Percentiles rank a stretch among this genome's conserved stretches.
These are phyloP conservation scores for Oryza nivara DNA, from an alignment of 176 grass and related monocot genomes.

Conservation along the genomic window DNA sequence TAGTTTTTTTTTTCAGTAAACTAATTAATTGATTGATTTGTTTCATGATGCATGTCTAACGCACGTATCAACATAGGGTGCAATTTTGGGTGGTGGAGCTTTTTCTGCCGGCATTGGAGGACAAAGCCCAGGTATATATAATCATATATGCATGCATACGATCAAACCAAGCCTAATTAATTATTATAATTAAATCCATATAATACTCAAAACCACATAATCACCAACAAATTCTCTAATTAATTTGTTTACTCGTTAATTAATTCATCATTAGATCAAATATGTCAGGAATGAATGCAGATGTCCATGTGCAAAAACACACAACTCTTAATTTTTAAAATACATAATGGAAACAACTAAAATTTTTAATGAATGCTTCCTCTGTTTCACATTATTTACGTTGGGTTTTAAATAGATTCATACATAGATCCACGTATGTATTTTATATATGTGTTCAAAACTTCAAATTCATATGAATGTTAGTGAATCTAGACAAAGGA, in stretches of 20 bases:
- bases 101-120: constrained; percentile 39
- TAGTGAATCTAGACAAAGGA: too few relatives aligned
- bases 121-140: constrained; percentile 48
- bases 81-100: constrained; percentile 39
- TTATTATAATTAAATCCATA: background rate
- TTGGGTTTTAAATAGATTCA: too few relatives aligned
- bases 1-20: background rate
- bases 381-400: too few relatives aligned
- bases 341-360: background rate
- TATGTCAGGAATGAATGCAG: too few relatives aligned
- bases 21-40: background rate
- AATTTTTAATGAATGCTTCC: background rate
- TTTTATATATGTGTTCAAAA: too few relatives aligned
- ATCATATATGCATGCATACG: constrained; percentile 1
- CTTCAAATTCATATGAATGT: too few relatives aligned
- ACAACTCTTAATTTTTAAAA: background rate
- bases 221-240: too few relatives aligned
- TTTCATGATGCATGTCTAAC: background rate
- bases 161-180: constrained; percentile 26
- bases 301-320: too few relatives aligned
- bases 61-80: constrained; percentile 28
- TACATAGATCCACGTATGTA: too few relatives aligned
- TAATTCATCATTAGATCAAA: too few relatives aligned
- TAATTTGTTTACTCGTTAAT: too few relatives aligned
- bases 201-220: too few relatives aligned